Percentiles rank a stretch among this genome's conserved stretches.
Evolutionary conservation across 371 early-diverging fungal species (phyloP).

Genomic region (Agmasoma carcini): DNA sequence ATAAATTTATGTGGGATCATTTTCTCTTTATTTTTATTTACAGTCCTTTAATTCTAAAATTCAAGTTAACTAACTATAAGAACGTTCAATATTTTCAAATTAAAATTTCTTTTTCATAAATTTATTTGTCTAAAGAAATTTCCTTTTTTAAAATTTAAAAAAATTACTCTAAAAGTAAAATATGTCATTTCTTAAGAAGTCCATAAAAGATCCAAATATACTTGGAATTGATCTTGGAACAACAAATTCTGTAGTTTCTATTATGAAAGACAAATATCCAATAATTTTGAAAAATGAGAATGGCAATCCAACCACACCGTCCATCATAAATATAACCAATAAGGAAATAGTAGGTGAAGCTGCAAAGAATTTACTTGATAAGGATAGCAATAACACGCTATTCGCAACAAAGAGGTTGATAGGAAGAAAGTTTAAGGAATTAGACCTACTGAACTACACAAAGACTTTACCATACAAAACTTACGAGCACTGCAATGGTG

Average conservation of each 20-base stretch:
- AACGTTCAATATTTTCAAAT: too few species aligned
- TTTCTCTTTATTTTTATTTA: too few species aligned
- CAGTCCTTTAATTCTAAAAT: too few species aligned
- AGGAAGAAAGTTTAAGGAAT: slow-evolving; percentile 73
- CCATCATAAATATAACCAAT: slow-evolving; percentile 64
- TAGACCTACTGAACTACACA: slow-evolving; percentile 68
- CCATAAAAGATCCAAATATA: slow-evolving; percentile 26
- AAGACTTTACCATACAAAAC: slow-evolving; percentile 74
- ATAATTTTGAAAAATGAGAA: slow-evolving; percentile 84
- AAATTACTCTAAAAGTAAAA: neutral
- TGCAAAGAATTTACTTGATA: slow-evolving; percentile 74
- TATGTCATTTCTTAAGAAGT: neutral
- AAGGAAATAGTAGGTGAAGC: slow-evolving; percentile 67
- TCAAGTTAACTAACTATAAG: too few species aligned
- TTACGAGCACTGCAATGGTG: slow-evolving; percentile 70
- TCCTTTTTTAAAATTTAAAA: too few species aligned
- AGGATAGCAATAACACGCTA: slow-evolving; percentile 76
- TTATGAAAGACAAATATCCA: slow-evolving; percentile 85
- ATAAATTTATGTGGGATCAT: too few species aligned
- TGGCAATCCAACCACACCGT: slow-evolving; percentile 88
- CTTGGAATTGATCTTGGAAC: slow-evolving; percentile 98
- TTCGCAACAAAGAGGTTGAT: slow-evolving; percentile 85
- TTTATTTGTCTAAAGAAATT: too few species aligned
- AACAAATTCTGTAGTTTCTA: slow-evolving; percentile 90
- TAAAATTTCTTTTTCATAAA: too few species aligned